phyloP scores from a whole-genome alignment of 805 yeast species.

The Pachysolen tannophilus region DNA sequence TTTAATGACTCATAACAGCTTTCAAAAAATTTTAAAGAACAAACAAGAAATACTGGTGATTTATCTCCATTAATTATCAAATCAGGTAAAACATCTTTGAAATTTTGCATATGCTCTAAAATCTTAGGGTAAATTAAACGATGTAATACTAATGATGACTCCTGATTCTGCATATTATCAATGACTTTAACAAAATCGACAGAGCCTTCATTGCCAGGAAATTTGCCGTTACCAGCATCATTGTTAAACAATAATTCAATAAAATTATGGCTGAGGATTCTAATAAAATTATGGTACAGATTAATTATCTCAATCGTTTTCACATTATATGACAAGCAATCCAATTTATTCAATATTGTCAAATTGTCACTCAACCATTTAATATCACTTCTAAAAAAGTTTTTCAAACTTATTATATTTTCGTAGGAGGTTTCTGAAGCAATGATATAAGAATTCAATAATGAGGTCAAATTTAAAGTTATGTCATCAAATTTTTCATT shows the following conservation, averaged over 20 bases:
- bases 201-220: neutral
- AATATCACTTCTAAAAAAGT: constrained; percentile 1
- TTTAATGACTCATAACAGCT: neutral
- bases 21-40: constrained; percentile 10
- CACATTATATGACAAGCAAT: neutral
- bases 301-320: neutral
- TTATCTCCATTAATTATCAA: too few relatives aligned
- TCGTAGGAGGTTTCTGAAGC: constrained; percentile 6
- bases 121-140: constrained; percentile 21
- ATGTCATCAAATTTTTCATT: neutral
- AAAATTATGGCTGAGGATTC: too few relatives aligned
- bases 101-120: constrained; percentile 19
- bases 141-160: neutral
- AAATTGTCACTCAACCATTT: constrained; percentile 5
- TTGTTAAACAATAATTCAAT: too few relatives aligned
- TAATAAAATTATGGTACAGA: too few relatives aligned
- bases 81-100: constrained; percentile 13
- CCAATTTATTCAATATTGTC: neutral
- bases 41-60: too few relatives aligned
- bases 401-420: constrained; percentile 7
- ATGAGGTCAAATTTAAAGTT: constrained; percentile 4
- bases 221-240: too few relatives aligned
- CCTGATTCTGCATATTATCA: neutral
- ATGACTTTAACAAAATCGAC: neutral
- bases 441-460: constrained; percentile 7